Conservation (phyloP, 768 basidiomycete genomes). For the Lactarius pseudohatsudake region DNA sequence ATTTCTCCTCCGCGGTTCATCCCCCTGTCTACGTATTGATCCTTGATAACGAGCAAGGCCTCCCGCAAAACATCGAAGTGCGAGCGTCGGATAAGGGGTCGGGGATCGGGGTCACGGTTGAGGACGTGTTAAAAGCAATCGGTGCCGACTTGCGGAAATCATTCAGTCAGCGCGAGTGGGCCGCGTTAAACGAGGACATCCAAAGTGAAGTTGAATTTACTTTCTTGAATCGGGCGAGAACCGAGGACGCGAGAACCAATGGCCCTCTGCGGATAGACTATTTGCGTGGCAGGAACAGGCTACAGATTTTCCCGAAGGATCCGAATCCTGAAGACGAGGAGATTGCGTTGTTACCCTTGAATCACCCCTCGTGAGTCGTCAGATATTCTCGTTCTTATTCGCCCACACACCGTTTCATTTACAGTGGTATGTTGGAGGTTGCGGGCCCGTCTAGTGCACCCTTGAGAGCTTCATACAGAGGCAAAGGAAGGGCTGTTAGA, state of each 20-base stretch:
- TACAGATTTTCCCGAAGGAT: constrained; percentile 20
- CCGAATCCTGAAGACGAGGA: constrained; percentile 13
- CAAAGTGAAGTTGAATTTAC: constrained; percentile 20
- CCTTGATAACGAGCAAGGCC: constrained; percentile 22
- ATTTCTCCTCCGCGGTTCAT: too few relatives aligned
- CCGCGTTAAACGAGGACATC: constrained; percentile 16
- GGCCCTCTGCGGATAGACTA: constrained; percentile 22
- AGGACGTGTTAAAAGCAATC: constrained; percentile 15
- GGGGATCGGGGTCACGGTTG: constrained; percentile 19
- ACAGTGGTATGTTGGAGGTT: constrained; percentile 4
- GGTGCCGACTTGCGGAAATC: constrained; percentile 14
- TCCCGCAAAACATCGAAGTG: constrained; percentile 22
- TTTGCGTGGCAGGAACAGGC: constrained; percentile 21
- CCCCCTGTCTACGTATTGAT: too few relatives aligned
- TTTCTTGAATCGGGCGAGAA: constrained; percentile 12
- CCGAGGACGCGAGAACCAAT: constrained; percentile 17
- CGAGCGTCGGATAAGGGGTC: constrained; percentile 14
- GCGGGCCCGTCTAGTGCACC: constrained; percentile 7
- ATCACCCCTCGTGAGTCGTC: constrained; percentile 15
- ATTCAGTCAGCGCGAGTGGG: constrained; percentile 22
- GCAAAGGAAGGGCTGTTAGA: constrained; percentile 12
- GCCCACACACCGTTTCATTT: background rate
- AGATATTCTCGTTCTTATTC: background rate
- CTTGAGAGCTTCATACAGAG: constrained; percentile 11
- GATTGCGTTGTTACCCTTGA: background rate